phyloP scores from a whole-genome alignment of 371 early-diverging fungal species.

The Basidiobolus meristosporus region DNA sequence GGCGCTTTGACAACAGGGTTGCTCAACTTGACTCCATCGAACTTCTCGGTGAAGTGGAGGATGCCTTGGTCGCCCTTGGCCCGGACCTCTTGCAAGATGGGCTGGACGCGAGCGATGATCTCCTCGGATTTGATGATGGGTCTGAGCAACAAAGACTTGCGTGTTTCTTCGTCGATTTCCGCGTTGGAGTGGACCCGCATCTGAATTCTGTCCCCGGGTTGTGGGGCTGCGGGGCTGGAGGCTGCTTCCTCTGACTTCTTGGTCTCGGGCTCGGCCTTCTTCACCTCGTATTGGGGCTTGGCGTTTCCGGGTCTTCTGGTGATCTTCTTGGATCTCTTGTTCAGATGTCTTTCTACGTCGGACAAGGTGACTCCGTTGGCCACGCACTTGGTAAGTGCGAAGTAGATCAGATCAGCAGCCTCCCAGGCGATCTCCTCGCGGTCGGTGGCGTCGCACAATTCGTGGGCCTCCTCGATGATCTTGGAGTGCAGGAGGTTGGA shows the following conservation, averaged over 20 bases:
- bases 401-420: constrained; percentile 92
- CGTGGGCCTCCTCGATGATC: constrained; percentile 91
- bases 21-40: constrained; percentile 67
- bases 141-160: constrained; percentile 49
- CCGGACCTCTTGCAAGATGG: constrained; percentile 76
- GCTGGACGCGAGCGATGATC: constrained; percentile 67
- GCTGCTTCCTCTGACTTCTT: constrained; percentile 1
- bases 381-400: constrained; percentile 76
- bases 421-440: constrained; percentile 81
- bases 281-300: constrained; percentile 44
- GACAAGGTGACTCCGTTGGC: constrained; percentile 57
- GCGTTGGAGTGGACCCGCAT: constrained; percentile 36
- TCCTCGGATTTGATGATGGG: constrained; percentile 82
- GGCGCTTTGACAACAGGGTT: constrained; percentile 64
- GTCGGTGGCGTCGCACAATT: constrained; percentile 63
- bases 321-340: constrained; percentile 65
- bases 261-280: constrained; percentile 1
- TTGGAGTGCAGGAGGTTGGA: constrained; percentile 63
- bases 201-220: constrained; percentile 22
- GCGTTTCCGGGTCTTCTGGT: constrained; percentile 86
- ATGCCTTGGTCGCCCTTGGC: constrained; percentile 73
- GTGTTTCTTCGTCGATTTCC: constrained; percentile 20
- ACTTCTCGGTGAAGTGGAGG: constrained; percentile 65
- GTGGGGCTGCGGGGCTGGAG: constrained; percentile 8
- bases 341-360: constrained; percentile 76